Conservation (phyloP, 106 monocot genomes). For the Phalaenopsis equestris region DNA sequence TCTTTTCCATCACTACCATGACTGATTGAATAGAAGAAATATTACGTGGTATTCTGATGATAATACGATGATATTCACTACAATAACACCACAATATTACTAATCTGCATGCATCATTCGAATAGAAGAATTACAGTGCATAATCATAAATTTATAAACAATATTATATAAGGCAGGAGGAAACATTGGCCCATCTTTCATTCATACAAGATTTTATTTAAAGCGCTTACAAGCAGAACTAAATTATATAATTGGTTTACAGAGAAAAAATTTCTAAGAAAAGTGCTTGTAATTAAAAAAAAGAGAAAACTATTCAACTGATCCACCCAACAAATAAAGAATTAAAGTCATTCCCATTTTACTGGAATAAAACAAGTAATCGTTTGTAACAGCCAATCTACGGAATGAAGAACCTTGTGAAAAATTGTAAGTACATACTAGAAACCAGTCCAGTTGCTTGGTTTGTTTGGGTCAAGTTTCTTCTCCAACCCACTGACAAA, state of each 20-base stretch:
- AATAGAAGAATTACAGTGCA: too few species aligned
- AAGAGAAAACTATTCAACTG: neutral
- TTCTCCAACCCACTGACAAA: conserved; percentile 1
- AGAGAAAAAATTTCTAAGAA: neutral
- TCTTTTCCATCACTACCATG: too few species aligned
- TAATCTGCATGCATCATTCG: too few species aligned
- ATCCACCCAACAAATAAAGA: too few species aligned
- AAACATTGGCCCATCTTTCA: neutral
- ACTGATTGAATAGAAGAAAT: too few species aligned
- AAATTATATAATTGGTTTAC: neutral
- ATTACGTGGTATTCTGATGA: too few species aligned
- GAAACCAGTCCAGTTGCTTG: conserved; percentile 51
- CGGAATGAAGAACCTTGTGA: neutral
- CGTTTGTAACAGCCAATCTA: neutral
- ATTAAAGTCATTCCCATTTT: neutral
- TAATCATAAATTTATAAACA: too few species aligned
- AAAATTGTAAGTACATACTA: neutral
- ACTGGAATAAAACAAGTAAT: neutral
- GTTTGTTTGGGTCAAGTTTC: conserved; percentile 21
- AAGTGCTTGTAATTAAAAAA: neutral
- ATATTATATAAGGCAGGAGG: neutral
- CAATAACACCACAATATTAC: too few species aligned
- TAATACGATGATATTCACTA: too few species aligned
- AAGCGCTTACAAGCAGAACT: neutral
- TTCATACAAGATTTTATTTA: neutral